Evolutionary conservation across 208 protist species (phyloP).

Genomic region (Leishmania mexicana): DNA sequence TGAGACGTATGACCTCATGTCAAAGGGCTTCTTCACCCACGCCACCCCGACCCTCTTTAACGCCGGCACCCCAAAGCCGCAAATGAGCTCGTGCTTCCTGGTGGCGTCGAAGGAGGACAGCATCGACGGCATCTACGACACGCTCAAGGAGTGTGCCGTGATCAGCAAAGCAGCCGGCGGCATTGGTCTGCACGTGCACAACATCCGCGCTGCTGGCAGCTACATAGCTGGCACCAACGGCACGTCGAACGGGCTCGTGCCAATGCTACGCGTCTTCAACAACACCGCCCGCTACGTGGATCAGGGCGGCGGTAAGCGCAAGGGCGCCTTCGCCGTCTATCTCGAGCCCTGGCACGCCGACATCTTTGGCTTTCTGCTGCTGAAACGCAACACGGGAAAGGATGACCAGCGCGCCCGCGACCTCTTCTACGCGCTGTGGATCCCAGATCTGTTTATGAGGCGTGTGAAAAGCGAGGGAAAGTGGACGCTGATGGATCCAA

Average conservation of each 20-base stretch:
- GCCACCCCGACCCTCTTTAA: conserved; percentile 99
- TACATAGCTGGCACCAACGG: conserved; percentile 99
- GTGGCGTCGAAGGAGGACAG: conserved; percentile 99
- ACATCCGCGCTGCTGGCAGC: conserved; percentile 95
- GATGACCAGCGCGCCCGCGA: conserved; percentile 98
- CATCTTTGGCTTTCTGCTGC: conserved; percentile 97
- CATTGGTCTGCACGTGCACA: conserved; percentile 98
- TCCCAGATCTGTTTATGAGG: conserved; percentile 99
- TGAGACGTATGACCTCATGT: conserved; percentile 97
- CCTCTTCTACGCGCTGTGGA: conserved; percentile 99
- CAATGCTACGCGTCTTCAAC: conserved; percentile 99
- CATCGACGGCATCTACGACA: conserved; percentile 99
- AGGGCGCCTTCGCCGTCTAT: conserved; percentile 99
- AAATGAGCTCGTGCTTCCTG: conserved; percentile 98
- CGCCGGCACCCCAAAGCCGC: conserved; percentile 95
- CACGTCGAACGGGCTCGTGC: conserved; percentile 97
- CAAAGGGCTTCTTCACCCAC: conserved; percentile 96
- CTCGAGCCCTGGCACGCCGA: conserved; percentile 99
- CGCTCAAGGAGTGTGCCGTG: conserved; percentile 97
- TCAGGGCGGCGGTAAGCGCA: conserved; percentile 98
- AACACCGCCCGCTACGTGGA: conserved; percentile 99
- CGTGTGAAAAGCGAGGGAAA: conserved; percentile 94
- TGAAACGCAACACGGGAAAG: conserved; percentile 98
- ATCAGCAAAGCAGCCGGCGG: conserved; percentile 98
- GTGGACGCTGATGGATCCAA: conserved; percentile 99